A percentile compares a stretch with the other conserved stretches of the same genome.
Conservation (phyloP, 768 basidiomycete species). For the Boletales sp. region DNA sequence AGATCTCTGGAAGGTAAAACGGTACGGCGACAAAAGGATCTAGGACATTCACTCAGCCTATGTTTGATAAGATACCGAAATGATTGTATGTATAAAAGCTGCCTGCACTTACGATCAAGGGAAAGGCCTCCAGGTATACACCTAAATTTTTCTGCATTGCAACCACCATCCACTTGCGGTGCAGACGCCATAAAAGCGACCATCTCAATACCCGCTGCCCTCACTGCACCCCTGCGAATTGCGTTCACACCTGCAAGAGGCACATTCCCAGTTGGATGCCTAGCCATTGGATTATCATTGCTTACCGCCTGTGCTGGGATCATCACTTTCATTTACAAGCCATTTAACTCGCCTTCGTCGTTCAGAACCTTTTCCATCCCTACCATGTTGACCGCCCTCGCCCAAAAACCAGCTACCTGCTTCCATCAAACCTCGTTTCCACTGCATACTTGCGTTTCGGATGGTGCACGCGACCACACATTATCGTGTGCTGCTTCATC, state of each 20-base stretch:
- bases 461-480: not conserved
- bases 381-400: constrained; percentile 13
- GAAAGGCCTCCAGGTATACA: not conserved
- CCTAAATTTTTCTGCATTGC: not conserved
- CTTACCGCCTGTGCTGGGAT: constrained; percentile 2
- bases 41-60: not conserved
- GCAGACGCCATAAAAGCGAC: constrained; percentile 6
- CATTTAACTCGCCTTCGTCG: constrained; percentile 10
- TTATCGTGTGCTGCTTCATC: not conserved
- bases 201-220: not conserved
- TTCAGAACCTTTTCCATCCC: not conserved
- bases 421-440: constrained; percentile 5
- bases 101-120: constrained; percentile 4
- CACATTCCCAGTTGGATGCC: constrained; percentile 1
- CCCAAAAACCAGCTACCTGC: constrained; percentile 3
- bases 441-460: not conserved
- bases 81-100: constrained; percentile 1
- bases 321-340: not conserved
- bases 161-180: constrained; percentile 12
- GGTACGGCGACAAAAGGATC: not conserved
- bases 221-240: not conserved
- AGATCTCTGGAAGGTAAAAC: constrained; percentile 3
- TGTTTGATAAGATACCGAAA: constrained; percentile 3
- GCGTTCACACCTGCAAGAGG: constrained; percentile 1
- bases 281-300: not conserved